These are phyloP conservation scores for Pelargonium australe DNA, from an alignment of 441 rosid genomes.

Conservation along the genomic window DNA sequence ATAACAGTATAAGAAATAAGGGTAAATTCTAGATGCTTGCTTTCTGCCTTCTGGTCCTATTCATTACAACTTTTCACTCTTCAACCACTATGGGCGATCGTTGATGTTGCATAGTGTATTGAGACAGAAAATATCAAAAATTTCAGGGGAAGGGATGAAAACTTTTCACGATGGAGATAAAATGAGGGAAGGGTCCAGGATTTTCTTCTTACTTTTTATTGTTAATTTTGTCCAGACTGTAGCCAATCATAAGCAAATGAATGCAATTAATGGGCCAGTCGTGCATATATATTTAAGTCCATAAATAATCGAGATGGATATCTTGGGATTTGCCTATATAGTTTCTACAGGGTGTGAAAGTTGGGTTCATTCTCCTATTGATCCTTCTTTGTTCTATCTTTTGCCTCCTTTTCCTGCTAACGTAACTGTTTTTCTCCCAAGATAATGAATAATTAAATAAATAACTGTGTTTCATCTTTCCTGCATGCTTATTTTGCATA, in stretches of 20 bases:
- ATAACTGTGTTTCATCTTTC: background rate
- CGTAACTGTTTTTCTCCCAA: background rate
- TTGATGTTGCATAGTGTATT: background rate
- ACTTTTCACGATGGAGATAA: background rate
- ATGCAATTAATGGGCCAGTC: background rate
- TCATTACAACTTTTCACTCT: background rate
- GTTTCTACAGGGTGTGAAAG: background rate
- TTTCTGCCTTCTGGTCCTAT: background rate
- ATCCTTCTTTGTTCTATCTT: background rate
- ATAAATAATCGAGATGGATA: slow-evolving; percentile 4
- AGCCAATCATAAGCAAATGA: background rate
- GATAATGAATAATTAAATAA: background rate
- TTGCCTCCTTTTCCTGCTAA: background rate
- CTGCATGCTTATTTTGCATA: background rate
- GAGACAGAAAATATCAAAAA: background rate
- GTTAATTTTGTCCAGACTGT: background rate
- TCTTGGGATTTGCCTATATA: background rate
- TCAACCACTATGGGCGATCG: background rate
- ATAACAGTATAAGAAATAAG: background rate
- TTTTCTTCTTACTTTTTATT: background rate
- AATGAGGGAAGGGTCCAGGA: background rate
- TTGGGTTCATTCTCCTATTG: background rate
- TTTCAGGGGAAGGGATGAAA: background rate
- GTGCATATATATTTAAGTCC: slow-evolving; percentile 1
- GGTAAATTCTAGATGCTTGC: background rate